Evolutionary conservation across 352 stramenopile species (phyloP).

Genomic region (Plasmopara viticola): DNA sequence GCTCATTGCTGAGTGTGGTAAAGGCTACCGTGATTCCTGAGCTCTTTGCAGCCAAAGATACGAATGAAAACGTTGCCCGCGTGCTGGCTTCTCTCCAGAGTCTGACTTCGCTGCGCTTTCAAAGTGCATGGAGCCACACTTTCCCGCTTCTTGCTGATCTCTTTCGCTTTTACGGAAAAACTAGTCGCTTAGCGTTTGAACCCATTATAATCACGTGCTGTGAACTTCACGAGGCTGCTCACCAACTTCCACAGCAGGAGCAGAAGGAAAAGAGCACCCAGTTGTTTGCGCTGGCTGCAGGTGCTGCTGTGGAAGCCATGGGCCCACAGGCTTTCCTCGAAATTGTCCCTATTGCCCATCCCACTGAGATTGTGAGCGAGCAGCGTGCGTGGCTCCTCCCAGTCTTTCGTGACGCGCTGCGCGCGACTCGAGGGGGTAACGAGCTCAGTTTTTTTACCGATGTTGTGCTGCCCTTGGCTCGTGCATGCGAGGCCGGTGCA

Average conservation of each 20-base stretch:
- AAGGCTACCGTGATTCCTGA: constrained; percentile 49
- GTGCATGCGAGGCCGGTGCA: constrained; percentile 61
- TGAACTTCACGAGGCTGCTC: constrained; percentile 73
- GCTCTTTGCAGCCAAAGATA: constrained; percentile 46
- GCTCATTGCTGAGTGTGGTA: constrained; percentile 60
- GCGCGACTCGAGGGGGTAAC: constrained; percentile 30
- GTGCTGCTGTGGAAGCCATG: constrained; percentile 55
- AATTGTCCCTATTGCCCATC: constrained; percentile 68
- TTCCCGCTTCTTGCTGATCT: constrained; percentile 68
- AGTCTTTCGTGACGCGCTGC: constrained; percentile 66
- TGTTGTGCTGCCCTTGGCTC: constrained; percentile 62
- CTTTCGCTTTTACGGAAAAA: constrained; percentile 62
- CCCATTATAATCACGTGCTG: constrained; percentile 65
- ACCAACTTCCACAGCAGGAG: constrained; percentile 51
- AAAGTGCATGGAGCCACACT: constrained; percentile 72
- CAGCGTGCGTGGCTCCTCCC: constrained; percentile 77
- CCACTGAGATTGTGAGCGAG: constrained; percentile 64
- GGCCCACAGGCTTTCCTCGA: constrained; percentile 63
- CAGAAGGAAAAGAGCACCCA: constrained; percentile 30
- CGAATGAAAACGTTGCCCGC: constrained; percentile 54
- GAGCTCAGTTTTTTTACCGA: constrained; percentile 71
- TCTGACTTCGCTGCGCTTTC: constrained; percentile 79
- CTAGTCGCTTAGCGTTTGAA: constrained; percentile 52
- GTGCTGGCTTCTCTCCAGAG: constrained; percentile 73
- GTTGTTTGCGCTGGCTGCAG: constrained; percentile 60